These are phyloP conservation scores for Raphanus raphanistrum DNA, from an alignment of 345 rosid genomes.

Conservation along the genomic window DNA sequence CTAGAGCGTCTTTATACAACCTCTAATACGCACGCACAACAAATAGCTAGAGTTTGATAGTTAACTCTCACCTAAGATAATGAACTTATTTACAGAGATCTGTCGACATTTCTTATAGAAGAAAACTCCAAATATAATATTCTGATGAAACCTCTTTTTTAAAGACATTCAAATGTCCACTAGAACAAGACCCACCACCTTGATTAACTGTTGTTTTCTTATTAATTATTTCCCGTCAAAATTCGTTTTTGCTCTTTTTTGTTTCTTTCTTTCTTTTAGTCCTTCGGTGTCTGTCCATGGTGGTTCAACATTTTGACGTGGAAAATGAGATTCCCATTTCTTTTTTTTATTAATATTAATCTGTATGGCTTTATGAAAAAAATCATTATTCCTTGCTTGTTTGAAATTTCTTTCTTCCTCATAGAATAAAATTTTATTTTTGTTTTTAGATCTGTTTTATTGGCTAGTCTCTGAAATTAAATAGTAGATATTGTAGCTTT, in stretches of 20 bases:
- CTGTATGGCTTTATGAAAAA: constrained; percentile 28
- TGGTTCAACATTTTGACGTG: constrained; percentile 43
- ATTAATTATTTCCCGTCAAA: background rate
- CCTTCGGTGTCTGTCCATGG: constrained; percentile 23
- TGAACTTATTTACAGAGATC: background rate
- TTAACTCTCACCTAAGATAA: background rate
- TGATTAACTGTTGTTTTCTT: constrained; percentile 25
- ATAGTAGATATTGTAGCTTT: background rate
- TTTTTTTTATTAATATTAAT: constrained; percentile 30
- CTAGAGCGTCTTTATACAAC: background rate
- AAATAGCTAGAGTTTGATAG: background rate
- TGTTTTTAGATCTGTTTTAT: constrained; percentile 3
- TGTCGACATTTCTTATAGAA: background rate
- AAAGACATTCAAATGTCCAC: constrained; percentile 28
- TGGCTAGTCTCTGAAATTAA: background rate
- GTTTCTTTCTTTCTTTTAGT: constrained; percentile 30
- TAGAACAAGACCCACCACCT: constrained; percentile 38
- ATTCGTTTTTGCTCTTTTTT: constrained; percentile 33
- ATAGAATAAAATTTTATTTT: background rate
- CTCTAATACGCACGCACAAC: background rate
- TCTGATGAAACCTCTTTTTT: constrained; percentile 19
- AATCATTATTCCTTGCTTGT: constrained; percentile 35
- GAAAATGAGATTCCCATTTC: constrained; percentile 36
- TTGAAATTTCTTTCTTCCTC: constrained; percentile 22
- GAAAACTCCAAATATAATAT: constrained; percentile 29